Evolutionary conservation across 2,329 filamentous ascomycete genomes (phyloP).

Genomic region (Fusarium euwallaceae): DNA sequence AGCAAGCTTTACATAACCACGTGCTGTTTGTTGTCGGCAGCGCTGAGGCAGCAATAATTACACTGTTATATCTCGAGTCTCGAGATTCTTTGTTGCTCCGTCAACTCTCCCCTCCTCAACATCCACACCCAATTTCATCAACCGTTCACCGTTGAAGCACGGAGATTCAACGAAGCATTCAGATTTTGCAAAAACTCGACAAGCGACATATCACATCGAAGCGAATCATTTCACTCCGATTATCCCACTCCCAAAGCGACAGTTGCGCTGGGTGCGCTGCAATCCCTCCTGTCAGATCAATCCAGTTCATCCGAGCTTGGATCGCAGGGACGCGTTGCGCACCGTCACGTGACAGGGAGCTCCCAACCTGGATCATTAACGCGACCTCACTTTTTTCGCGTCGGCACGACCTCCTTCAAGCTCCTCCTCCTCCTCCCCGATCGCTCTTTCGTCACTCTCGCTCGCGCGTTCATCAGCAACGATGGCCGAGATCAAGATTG

Average conservation of each 20-base stretch:
- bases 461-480: constrained; percentile 54
- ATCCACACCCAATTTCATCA: constrained; percentile 6
- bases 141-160: neutral
- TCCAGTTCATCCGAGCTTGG: constrained; percentile 28
- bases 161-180: neutral
- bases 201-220: neutral
- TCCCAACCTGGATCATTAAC: constrained; percentile 54
- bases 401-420: constrained; percentile 47
- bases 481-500: constrained; percentile 92
- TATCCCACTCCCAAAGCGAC: neutral
- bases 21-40: neutral
- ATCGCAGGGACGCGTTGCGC: constrained; percentile 45
- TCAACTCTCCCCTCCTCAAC: constrained; percentile 26
- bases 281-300: constrained; percentile 1
- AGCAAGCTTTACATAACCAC: neutral
- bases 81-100: constrained; percentile 33
- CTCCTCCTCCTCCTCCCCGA: constrained; percentile 38
- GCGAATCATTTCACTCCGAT: neutral
- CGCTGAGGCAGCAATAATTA: neutral
- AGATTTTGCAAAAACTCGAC: neutral
- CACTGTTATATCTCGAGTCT: neutral
- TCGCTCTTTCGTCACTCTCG: constrained; percentile 44
- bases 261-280: neutral
- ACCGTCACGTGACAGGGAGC: constrained; percentile 53
- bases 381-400: constrained; percentile 59